phyloP scores from a whole-genome alignment of 371 early-diverging fungal species.

The Mortierella sp. region DNA sequence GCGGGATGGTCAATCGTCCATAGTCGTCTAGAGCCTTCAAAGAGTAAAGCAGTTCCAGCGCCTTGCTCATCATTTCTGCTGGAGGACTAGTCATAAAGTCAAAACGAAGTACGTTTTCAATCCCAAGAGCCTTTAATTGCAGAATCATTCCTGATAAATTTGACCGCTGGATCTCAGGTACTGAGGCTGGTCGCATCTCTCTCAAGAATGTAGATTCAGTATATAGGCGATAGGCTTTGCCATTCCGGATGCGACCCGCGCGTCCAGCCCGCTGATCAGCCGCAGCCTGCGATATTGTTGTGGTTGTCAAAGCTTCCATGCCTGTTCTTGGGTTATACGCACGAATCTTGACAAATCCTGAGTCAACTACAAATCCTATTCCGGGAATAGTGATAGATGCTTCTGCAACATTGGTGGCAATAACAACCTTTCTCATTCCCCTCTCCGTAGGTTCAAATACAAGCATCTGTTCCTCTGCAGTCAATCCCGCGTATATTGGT shows the following conservation, averaged over 20 bases:
- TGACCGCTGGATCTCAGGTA: constrained; percentile 96
- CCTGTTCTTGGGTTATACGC: constrained; percentile 83
- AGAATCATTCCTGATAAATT: constrained; percentile 92
- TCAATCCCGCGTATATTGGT: constrained; percentile 94
- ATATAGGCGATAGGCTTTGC: constrained; percentile 97
- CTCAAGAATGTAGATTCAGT: constrained; percentile 83
- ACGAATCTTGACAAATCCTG: constrained; percentile 92
- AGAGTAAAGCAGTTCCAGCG: constrained; percentile 58
- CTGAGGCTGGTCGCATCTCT: constrained; percentile 83
- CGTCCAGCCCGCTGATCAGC: constrained; percentile 99
- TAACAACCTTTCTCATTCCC: constrained; percentile 92
- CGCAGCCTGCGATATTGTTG: constrained; percentile 88
- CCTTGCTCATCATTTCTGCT: constrained; percentile 70
- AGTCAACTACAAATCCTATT: constrained; percentile 94
- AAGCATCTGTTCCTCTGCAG: constrained; percentile 89
- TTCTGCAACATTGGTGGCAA: constrained; percentile 99
- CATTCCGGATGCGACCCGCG: constrained; percentile 91
- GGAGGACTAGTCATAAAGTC: constrained; percentile 81
- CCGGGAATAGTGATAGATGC: constrained; percentile 94
- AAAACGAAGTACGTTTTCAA: constrained; percentile 93
- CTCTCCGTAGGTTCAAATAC: constrained; percentile 91
- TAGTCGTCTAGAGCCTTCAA: constrained; percentile 66
- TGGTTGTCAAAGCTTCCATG: constrained; percentile 86
- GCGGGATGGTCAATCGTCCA: constrained; percentile 80
- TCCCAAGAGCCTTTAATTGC: constrained; percentile 91